Base-by-base conservation (phyloP, 2,329 filamentous ascomycete genomes). In the Aquanectria penicillioides region DNA sequence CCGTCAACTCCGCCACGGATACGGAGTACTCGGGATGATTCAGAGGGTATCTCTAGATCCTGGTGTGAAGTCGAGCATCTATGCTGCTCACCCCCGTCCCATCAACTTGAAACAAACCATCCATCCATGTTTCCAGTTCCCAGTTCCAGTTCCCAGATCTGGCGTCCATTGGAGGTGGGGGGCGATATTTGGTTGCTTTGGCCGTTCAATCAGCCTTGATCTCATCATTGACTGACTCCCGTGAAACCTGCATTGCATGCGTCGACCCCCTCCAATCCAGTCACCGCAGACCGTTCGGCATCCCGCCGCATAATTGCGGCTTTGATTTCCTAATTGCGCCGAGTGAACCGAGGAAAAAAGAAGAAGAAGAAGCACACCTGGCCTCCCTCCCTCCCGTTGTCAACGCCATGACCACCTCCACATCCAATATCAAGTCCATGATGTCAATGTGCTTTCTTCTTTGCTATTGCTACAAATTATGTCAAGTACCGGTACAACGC, bases 41-140 rank as follows among this genome's bases (percentile, higher is more conserved):
- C 9, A 23, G n/a, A 46, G 17, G 23, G 41, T 41, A 28, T 4
- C 17, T 31, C 23, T 46, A 28, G n/a, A n/a, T n/a, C n/a, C n/a
- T n/a, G n/a, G n/a, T n/a, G n/a, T 36, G 10, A 36, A 15, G 18
- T 17, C 33, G 33, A 36, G n/a, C n/a, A 53, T 36, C 38, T 23
- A 40, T 44, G 49, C 37, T 34, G 22, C 38, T 18, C 34, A 20
- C 46, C 46, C 44, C n/a, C n/a, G n/a, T 10, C 12, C 17, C 31
- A 47, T 46, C n/a, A 58, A 29, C 10, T 53, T 58, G 55, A 58
- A 58, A 58, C 55, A 40, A 25, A 13, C 10, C 22, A 25, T 43
- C n/a, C n/a, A n/a, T n/a, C n/a, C n/a, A n/a, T n/a, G n/a, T n/a
- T n/a, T n/a, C n/a, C n/a, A n/a, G n/a, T n/a, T n/a, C n/a, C n/a